Conservation (phyloP, 176 grass and related monocot genomes). For the Tillandsia leiboldiana region DNA sequence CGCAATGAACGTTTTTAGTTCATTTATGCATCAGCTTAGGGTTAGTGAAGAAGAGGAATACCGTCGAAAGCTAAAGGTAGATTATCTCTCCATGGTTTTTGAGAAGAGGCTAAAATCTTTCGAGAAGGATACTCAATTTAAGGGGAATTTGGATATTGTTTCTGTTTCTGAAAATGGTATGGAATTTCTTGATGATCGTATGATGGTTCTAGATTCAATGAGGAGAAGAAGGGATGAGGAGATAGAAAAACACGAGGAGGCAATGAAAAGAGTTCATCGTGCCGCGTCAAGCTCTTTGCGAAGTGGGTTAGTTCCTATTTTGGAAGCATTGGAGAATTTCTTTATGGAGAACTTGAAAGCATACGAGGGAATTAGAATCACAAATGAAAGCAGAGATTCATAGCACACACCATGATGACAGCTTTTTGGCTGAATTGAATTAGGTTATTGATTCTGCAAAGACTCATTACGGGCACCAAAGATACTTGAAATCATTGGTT, state of each 20-base stretch:
- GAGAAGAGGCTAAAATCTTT: conserved; percentile 25
- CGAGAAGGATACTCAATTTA: conserved; percentile 15
- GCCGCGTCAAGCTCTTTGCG: conserved; percentile 43
- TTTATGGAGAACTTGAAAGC: conserved; percentile 30
- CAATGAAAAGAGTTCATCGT: conserved; percentile 29
- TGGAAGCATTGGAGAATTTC: conserved; percentile 51
- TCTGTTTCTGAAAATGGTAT: conserved; percentile 9
- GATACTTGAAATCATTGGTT: too few relatives aligned
- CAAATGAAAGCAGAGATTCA: neutral
- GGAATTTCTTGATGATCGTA: conserved; percentile 17
- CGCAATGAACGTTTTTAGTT: conserved; percentile 37
- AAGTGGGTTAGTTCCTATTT: conserved; percentile 40
- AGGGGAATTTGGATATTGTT: conserved; percentile 22
- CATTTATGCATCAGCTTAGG: conserved; percentile 27
- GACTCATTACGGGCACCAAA: too few relatives aligned
- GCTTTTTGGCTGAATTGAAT: conserved; percentile 1
- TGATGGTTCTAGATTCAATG: conserved; percentile 24
- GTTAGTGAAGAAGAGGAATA: conserved; percentile 55
- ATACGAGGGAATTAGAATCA: conserved; percentile 42
- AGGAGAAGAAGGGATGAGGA: conserved; percentile 44
- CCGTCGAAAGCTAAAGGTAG: conserved; percentile 28
- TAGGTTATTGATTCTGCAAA: too few relatives aligned
- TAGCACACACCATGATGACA: neutral
- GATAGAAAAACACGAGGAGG: conserved; percentile 37
- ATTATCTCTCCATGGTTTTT: conserved; percentile 34